Evolutionary conservation across 768 basidiomycete genomes (phyloP).

Genomic region (Kwoniella europaea): DNA sequence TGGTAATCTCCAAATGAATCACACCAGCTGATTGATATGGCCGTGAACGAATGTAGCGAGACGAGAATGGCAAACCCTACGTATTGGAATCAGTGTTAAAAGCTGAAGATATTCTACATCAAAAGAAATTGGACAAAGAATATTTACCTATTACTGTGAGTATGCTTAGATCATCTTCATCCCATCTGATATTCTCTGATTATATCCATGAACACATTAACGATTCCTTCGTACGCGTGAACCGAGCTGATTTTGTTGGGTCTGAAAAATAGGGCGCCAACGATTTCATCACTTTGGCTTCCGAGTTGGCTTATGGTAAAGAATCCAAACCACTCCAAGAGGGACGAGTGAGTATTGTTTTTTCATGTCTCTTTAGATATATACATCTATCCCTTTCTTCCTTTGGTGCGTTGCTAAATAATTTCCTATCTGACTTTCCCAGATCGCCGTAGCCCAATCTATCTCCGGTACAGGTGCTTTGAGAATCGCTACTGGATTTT

Average conservation of each 20-base stretch:
- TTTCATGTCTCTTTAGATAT: neutral
- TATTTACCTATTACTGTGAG: constrained; percentile 83
- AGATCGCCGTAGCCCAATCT: constrained; percentile 87
- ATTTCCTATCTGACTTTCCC: neutral
- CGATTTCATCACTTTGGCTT: constrained; percentile 80
- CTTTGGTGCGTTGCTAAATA: too few relatives aligned
- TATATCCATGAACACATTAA: neutral
- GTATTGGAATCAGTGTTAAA: constrained; percentile 87
- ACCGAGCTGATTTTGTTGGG: neutral
- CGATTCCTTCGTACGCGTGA: neutral
- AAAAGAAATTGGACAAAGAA: constrained; percentile 82
- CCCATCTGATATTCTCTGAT: neutral
- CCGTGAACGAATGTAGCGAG: constrained; percentile 61
- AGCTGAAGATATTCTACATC: constrained; percentile 68
- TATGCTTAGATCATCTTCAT: neutral
- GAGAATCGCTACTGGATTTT: constrained; percentile 89
- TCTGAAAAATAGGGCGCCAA: constrained; percentile 65
- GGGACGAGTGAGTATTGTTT: constrained; percentile 63
- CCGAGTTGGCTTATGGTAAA: constrained; percentile 82
- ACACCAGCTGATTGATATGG: too few relatives aligned
- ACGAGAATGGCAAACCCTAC: constrained; percentile 92
- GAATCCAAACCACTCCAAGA: constrained; percentile 74
- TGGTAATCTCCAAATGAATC: neutral
- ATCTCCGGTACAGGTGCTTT: constrained; percentile 98
- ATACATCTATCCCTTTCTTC: too few relatives aligned